phyloP scores from a whole-genome alignment of 2,329 filamentous ascomycete species.

The Fusarium abutilonis region DNA sequence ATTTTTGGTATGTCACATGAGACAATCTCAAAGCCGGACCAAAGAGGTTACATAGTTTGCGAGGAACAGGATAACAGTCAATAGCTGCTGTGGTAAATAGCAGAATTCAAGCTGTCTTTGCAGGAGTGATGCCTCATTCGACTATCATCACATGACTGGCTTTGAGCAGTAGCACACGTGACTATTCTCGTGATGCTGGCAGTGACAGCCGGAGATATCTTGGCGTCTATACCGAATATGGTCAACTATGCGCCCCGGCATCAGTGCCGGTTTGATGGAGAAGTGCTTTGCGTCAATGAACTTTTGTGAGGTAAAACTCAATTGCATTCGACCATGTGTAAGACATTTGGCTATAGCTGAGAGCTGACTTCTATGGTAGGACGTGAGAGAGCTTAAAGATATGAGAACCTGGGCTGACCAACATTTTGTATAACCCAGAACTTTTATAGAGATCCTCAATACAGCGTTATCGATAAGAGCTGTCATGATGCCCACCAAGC shows the following conservation, averaged over 20 bases:
- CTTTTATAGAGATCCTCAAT: neutral
- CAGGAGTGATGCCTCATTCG: neutral
- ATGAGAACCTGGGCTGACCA: neutral
- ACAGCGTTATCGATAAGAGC: conserved; percentile 29
- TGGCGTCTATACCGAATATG: conserved; percentile 14
- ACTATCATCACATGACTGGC: neutral
- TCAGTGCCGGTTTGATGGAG: conserved; percentile 8
- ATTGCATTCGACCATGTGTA: neutral
- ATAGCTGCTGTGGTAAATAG: neutral
- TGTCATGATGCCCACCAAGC: conserved; percentile 16
- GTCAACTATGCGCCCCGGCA: conserved; percentile 17
- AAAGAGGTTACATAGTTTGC: neutral
- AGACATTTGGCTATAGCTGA: no score
- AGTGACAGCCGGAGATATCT: neutral
- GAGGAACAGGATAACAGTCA: neutral
- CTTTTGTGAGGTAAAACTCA: neutral
- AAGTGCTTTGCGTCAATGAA: neutral
- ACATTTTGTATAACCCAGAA: neutral
- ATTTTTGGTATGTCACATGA: neutral
- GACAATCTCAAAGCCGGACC: neutral
- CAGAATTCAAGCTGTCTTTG: neutral
- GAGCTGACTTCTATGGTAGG: neutral
- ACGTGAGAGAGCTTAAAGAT: neutral
- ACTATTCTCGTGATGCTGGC: neutral
- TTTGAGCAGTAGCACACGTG: neutral